Conservation (phyloP, 345 rosid genomes). For the Conringia planisiliqua region DNA sequence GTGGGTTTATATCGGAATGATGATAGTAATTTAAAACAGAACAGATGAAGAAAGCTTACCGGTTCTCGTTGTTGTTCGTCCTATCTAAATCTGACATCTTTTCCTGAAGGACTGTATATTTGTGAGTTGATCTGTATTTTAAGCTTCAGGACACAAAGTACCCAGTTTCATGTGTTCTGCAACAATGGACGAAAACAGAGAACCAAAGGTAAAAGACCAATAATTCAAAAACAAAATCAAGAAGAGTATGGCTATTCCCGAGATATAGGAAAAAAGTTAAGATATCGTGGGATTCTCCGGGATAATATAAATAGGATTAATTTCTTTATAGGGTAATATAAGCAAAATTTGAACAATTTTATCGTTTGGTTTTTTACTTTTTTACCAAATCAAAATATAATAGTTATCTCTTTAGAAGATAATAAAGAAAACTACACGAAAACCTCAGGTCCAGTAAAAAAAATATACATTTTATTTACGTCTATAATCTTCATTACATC, state of each 20-base stretch:
- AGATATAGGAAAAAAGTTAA: constrained; percentile 16
- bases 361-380: too few species aligned
- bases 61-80: neutral
- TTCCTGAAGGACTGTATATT: neutral
- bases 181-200: constrained; percentile 10
- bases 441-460: neutral
- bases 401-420: too few species aligned
- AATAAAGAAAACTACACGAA: too few species aligned
- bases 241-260: neutral
- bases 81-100: constrained; percentile 20
- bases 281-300: constrained; percentile 17
- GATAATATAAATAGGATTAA: too few species aligned
- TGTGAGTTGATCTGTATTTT: neutral
- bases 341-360: neutral
- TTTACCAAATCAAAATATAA: too few species aligned
- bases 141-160: constrained; percentile 1
- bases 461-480: neutral
- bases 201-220: neutral
- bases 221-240: neutral
- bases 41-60: constrained; percentile 16
- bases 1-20: neutral
- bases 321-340: too few species aligned
- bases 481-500: neutral
- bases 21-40: neutral
- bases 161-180: neutral